Evolutionary conservation across 164 flowering plant species (phyloP), one percentile per base, ranked within the genome.

Genomic region (Paratinospora sagittata): DNA sequence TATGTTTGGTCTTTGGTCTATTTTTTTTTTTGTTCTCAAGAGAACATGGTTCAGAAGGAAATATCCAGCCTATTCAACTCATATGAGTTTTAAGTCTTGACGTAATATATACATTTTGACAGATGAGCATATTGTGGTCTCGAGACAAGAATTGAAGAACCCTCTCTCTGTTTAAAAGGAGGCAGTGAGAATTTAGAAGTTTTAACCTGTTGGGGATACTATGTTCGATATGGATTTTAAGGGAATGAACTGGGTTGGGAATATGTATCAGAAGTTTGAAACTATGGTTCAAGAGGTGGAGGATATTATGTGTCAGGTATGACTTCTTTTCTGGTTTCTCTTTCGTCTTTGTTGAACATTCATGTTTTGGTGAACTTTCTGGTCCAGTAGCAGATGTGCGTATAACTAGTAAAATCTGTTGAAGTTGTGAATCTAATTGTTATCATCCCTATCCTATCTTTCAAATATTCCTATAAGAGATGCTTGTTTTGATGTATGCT

Each of bases 281-380:
- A 78, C 91, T 69, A 81, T 90, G 80, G 87, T 86, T 78, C 78
- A 85, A 85, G 93, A 88, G 77, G 90, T 88, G 72, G 92, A 90
- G 80, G 90, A 85, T 73, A 76, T 73, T 72, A 79, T 87, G 82
- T 80, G 72, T 69, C 78, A 85, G 89, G 91, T 87, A 80, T 37
- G 19, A 45, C 13, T 37, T 27, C 63, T 11, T 61, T 23, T 41
- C 45, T 8, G 39, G 24, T 65, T 10, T 27, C 52, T 52, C 16
- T n/a, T 33, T 34, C 39, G 33, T 64, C 39, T 33, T 64, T 27
- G 39, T 17, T 55, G 24, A n/a, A n/a, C 10, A 5, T 55, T 55
- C 61, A 21, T 23, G 8, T 55, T 55, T 55, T 55, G 21, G 10
- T n/a, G 0, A 19, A 6, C 24, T 21, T 21, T 55, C 24, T 9